phyloP scores from a whole-genome alignment of 176 grass and related monocot species.

The sorghum (Sorghum bicolor) region Sorghum_bicolor_NCBIv3 NC_012873.2:51241501-51242000 shows the following conservation, averaged over 20 bases:
- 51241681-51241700: not conserved
- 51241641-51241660: not conserved
- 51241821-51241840: constrained; percentile 34
- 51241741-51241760: not conserved
- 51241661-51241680: not conserved
- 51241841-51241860: constrained; percentile 29
- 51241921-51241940: not conserved
- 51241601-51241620: not conserved
- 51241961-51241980: constrained; percentile 17
- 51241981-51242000: constrained; percentile 25
- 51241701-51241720: not conserved
- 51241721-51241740: not conserved
- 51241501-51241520: not conserved
- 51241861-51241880: constrained; percentile 22
- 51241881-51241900: not conserved
- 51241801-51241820: constrained; percentile 22
- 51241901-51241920: constrained; percentile 27
- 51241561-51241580: not conserved
- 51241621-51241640: not conserved
- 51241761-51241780: constrained; percentile 4
- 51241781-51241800: not conserved
- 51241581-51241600: not conserved
- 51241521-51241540: not conserved
- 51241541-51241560: not conserved
- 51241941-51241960: constrained; percentile 41